Evolutionary conservation across 2,329 filamentous ascomycete genomes (phyloP), one percentile per base, ranked within the genome.

Genomic region (Fonsecaea erecta): DNA sequence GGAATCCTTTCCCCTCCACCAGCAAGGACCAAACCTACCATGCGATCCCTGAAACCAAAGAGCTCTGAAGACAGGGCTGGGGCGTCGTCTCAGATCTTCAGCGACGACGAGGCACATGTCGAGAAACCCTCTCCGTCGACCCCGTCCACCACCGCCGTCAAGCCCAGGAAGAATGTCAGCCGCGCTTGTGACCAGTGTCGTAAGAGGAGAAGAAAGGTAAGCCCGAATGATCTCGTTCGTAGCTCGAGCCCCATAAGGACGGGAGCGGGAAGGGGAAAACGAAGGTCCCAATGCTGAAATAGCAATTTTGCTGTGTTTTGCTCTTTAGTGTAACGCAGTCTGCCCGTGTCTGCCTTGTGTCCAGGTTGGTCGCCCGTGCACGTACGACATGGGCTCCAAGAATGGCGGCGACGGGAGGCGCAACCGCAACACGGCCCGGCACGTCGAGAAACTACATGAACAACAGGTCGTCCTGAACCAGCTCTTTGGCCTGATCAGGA

Each of bases 121-220:
- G 43, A 48, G 43, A 16, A 48, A 24, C 18, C 7, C 43, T 21
- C 43, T 48, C 9, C 43, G 8, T 24, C 43, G 6, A 34, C 32
- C 9, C 5, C 32, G 6, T 9, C 32, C 32, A 2, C 32, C 6
- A 34, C 32, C 32, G 12, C 11, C 9, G 8, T 4, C 43, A 48
- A 12, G 43, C 3, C 43, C 43, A 48, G 43, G 43, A 48, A 48
- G 43, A 48, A 48, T 11, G 43, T 48, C 43, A 48, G 18, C 43
- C 43, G 43, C 11, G 43, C 43, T 24, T 48, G 43, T 48, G 43
- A 48, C 43, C 43, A 48, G 12, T 48, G 43, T 11, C 43, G 43
- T 11, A 48, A 48, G 18, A 48, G 43, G 43, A 48, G 43, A 26
- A 48, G 43, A 48, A 48, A 48, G 43, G 43, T 48, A 48, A 48